Percentiles rank a stretch among this genome's conserved stretches.
These are phyloP conservation scores for Castanea mollissima DNA, from an alignment of 306 rosid species.

Conservation along the genomic window DNA sequence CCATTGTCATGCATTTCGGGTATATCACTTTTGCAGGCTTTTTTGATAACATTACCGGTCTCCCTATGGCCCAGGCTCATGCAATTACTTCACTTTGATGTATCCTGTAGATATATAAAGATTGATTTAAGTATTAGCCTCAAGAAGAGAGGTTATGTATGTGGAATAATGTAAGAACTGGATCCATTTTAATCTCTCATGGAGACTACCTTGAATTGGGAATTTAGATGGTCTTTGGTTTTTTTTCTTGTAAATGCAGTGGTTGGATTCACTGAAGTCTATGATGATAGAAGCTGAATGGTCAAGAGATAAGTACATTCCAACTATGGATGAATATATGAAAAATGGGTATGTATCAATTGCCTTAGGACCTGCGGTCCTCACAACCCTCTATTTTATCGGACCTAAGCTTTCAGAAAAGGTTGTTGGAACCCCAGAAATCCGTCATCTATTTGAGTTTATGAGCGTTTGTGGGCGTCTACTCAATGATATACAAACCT, in stretches of 20 bases:
- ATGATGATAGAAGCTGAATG: constrained; percentile 76
- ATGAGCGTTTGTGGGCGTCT: constrained; percentile 71
- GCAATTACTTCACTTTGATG: background rate
- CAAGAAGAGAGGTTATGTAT: no score
- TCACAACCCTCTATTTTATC: constrained; percentile 67
- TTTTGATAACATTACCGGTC: background rate
- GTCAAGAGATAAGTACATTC: constrained; percentile 48
- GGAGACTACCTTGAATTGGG: no score
- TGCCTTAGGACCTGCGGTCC: constrained; percentile 81
- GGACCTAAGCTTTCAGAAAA: constrained; percentile 69
- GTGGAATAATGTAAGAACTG: no score
- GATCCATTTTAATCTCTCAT: no score
- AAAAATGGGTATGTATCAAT: constrained; percentile 54
- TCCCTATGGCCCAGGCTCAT: background rate
- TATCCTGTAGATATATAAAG: background rate
- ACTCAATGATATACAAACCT: constrained; percentile 63
- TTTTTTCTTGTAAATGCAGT: constrained; percentile 40
- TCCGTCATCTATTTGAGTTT: constrained; percentile 43
- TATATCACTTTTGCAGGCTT: background rate
- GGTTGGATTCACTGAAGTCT: constrained; percentile 66
- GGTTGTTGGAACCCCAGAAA: constrained; percentile 37
- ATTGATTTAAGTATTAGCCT: no score
- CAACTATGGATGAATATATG: constrained; percentile 72
- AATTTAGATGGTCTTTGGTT: no score
- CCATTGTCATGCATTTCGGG: background rate